A percentile compares a stretch with the other conserved stretches of the same genome.
Conservation (phyloP, 208 protist genomes). For the Crithidia thermophila region DNA sequence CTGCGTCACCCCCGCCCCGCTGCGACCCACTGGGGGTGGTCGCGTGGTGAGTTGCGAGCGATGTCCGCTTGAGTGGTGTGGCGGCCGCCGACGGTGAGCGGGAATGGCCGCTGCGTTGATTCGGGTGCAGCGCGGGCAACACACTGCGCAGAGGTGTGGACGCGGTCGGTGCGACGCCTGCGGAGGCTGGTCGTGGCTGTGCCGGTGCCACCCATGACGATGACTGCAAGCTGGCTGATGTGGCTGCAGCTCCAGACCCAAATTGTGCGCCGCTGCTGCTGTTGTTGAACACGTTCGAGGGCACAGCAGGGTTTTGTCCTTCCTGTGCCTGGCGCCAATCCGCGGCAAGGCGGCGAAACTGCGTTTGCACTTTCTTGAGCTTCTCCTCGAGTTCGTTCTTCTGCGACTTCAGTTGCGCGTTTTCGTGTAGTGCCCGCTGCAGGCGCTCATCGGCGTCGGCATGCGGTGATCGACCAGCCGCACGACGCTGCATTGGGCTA, state of each 20-base stretch:
- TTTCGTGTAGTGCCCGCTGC: conserved; percentile 74
- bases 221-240: not conserved
- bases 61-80: not conserved
- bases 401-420: conserved; percentile 60
- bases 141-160: not conserved
- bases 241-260: not conserved
- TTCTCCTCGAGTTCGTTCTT: conserved; percentile 63
- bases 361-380: conserved; percentile 62
- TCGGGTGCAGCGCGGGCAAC: conserved; percentile 13
- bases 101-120: not conserved
- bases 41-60: not conserved
- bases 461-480: conserved; percentile 8
- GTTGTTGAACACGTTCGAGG: no score
- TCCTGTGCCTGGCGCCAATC: conserved; percentile 44
- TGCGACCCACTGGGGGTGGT: not conserved
- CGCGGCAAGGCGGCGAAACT: conserved; percentile 73
- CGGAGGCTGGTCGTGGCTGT: not conserved
- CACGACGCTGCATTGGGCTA: conserved; percentile 20
- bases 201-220: not conserved
- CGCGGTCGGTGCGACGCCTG: not conserved
- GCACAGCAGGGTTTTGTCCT: no score
- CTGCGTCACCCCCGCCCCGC: conserved; percentile 12
- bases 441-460: conserved; percentile 63
- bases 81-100: not conserved
- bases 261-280: not conserved